A percentile compares a stretch with the other conserved stretches of the same genome.
Conservation (phyloP, 495 filamentous ascomycete genomes). For the Xylaria longipes region DNA sequence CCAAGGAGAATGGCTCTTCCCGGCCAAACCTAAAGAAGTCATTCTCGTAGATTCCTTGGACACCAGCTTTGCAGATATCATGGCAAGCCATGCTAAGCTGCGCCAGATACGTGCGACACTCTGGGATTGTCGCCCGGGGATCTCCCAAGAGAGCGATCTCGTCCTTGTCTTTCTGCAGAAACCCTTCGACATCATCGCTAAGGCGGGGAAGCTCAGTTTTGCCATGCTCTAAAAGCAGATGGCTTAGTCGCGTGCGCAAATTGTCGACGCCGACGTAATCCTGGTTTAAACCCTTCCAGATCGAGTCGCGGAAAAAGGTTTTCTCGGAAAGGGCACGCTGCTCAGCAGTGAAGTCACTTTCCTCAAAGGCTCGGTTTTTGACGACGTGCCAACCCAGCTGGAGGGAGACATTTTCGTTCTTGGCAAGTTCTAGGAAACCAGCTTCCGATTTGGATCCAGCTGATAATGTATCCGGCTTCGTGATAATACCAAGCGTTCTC, state of each 20-base stretch:
- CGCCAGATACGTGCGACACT: constrained; percentile 2
- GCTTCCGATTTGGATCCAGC: constrained; percentile 4
- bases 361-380: constrained; percentile 2
- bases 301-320: constrained; percentile 1
- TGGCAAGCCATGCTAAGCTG: constrained; percentile 3
- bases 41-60: background rate
- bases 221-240: constrained; percentile 1
- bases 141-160: constrained; percentile 1
- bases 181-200: background rate
- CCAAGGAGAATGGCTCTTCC: background rate
- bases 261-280: background rate
- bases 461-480: constrained; percentile 54
- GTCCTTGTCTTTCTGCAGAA: background rate
- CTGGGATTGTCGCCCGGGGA: background rate
- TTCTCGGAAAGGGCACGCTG: constrained; percentile 1
- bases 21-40: background rate
- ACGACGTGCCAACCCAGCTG: constrained; percentile 1
- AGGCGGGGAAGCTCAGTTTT: background rate
- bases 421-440: background rate
- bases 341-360: constrained; percentile 1
- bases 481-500: constrained; percentile 59
- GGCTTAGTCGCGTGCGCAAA: background rate
- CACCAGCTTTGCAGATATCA: background rate
- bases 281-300: background rate
- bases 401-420: constrained; percentile 3